These are phyloP conservation scores for Emergomyces pasteurianus DNA, from an alignment of 2,329 filamentous ascomycete species.

Conservation along the genomic window DNA sequence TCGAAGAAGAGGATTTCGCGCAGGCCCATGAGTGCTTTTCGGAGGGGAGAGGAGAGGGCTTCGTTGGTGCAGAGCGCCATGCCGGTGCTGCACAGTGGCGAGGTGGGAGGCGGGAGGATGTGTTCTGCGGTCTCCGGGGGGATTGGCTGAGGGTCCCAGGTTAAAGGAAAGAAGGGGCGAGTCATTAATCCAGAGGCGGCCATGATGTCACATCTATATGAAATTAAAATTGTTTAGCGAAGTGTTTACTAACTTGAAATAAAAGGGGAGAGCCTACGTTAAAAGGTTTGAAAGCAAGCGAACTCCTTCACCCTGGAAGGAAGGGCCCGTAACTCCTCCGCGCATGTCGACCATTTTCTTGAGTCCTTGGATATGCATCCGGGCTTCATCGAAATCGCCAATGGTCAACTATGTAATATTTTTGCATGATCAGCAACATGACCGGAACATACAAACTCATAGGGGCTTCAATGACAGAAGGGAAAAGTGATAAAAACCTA, in stretches of 20 bases:
- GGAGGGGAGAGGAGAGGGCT: conserved; percentile 19
- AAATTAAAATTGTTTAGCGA: not conserved
- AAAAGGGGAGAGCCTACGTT: conserved; percentile 13
- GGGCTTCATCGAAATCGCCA: conserved; percentile 27
- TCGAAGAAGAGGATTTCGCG: conserved; percentile 25
- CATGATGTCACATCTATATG: conserved; percentile 23
- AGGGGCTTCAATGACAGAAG: not conserved
- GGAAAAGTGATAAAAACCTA: conserved; percentile 11
- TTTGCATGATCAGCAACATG: not conserved
- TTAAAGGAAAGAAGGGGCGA: conserved; percentile 23
- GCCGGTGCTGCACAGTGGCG: conserved; percentile 17
- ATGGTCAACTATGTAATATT: conserved; percentile 20
- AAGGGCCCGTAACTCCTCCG: conserved; percentile 20
- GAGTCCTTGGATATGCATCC: conserved; percentile 28
- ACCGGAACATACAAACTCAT: not conserved
- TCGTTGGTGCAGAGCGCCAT: conserved; percentile 18
- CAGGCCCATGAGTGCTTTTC: conserved; percentile 16
- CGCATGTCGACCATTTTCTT: conserved; percentile 27
- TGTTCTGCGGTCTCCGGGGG: conserved; percentile 17
- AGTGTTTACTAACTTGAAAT: not conserved
- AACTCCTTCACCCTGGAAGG: conserved; percentile 13
- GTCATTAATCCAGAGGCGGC: conserved; percentile 23
- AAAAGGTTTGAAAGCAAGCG: conserved; percentile 19
- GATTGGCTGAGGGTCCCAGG: conserved; percentile 22
- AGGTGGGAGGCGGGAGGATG: conserved; percentile 18